Percentiles rank a stretch among this genome's conserved stretches.
Conservation (phyloP, 202 grass and related monocot genomes). For the Carex arenaria region DNA sequence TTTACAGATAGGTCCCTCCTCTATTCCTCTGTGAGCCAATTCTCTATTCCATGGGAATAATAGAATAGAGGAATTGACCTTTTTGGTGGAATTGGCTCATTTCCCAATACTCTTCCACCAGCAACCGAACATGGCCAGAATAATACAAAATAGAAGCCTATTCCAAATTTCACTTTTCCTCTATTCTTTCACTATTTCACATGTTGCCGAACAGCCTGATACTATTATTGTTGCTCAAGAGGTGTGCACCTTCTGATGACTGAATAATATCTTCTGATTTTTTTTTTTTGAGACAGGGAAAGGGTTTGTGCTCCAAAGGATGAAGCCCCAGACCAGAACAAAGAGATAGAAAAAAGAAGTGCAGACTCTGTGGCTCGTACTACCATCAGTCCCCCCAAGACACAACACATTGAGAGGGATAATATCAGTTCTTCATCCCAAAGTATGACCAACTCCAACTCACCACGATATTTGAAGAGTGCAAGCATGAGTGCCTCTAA, state of each 20-base stretch:
- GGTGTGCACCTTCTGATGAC: background rate
- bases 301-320: slow-evolving; percentile 65
- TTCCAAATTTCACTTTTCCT: too few relatives aligned
- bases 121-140: too few relatives aligned
- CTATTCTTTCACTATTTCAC: too few relatives aligned
- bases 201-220: background rate
- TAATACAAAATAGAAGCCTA: too few relatives aligned
- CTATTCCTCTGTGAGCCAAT: too few relatives aligned
- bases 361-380: slow-evolving; percentile 48
- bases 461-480: slow-evolving; percentile 65
- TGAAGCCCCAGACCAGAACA: slow-evolving; percentile 49
- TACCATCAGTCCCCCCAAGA: slow-evolving; percentile 51
- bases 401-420: slow-evolving; percentile 31
- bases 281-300: slow-evolving; percentile 47
- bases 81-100: too few relatives aligned
- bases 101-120: too few relatives aligned
- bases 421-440: slow-evolving; percentile 18
- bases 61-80: too few relatives aligned
- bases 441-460: slow-evolving; percentile 29
- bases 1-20: too few relatives aligned
- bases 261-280: slow-evolving; percentile 8
- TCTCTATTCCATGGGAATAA: too few relatives aligned
- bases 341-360: slow-evolving; percentile 49
- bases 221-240: background rate
- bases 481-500: slow-evolving; percentile 95